Evolutionary conservation across 352 stramenopile species (phyloP).

Genomic region (Hyaloperonospora brassicae): DNA sequence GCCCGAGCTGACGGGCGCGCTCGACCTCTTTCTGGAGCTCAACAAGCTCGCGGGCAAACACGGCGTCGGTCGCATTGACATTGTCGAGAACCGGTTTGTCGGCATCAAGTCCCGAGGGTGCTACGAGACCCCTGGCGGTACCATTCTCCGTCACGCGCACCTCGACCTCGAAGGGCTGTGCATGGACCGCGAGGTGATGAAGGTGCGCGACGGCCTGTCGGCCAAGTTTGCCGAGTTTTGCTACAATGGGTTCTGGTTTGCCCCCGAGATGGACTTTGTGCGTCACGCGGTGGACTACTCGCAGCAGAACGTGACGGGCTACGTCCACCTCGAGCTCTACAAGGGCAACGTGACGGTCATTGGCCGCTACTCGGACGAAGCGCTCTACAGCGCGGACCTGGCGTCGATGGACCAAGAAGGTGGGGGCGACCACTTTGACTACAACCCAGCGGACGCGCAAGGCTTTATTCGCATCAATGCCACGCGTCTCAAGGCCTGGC

Average conservation of each 20-base stretch:
- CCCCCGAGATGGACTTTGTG: conserved; percentile 98
- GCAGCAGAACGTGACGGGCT: conserved; percentile 92
- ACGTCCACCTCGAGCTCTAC: conserved; percentile 94
- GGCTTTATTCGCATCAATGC: conserved; percentile 99
- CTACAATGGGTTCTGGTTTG: conserved; percentile 99
- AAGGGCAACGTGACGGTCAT: conserved; percentile 96
- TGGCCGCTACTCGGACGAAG: conserved; percentile 88
- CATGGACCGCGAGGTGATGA: conserved; percentile 96
- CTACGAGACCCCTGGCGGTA: conserved; percentile 98
- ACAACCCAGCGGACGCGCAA: conserved; percentile 95
- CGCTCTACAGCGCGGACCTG: conserved; percentile 96
- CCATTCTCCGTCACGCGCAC: conserved; percentile 84
- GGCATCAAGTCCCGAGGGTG: conserved; percentile 98
- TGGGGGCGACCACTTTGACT: conserved; percentile 93
- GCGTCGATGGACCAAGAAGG: conserved; percentile 98
- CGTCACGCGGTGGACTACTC: conserved; percentile 91
- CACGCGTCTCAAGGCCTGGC: conserved; percentile 94
- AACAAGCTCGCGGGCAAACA: conserved; percentile 96
- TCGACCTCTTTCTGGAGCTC: conserved; percentile 96
- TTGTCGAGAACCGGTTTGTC: conserved; percentile 99
- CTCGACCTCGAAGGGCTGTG: conserved; percentile 92
- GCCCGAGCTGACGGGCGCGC: conserved; percentile 84
- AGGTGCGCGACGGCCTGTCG: conserved; percentile 88
- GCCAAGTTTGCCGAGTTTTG: conserved; percentile 95
- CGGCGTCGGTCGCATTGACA: conserved; percentile 96